phyloP scores from a whole-genome alignment of 164 flowering plant species.

The Vitis labrusca region DNA sequence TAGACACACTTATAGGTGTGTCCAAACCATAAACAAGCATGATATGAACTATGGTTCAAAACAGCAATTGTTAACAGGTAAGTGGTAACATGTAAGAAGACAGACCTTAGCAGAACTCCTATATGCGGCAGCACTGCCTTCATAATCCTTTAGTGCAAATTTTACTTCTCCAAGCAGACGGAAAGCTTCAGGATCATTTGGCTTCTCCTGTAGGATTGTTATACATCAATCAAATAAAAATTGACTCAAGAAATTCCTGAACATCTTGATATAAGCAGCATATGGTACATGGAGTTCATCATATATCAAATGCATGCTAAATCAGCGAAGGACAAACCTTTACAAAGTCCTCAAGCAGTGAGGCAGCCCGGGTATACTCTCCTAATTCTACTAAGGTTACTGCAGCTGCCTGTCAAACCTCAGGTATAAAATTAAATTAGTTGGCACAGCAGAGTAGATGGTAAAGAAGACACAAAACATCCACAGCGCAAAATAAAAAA shows the following conservation, averaged over 20 bases:
- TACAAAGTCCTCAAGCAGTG: constrained; percentile 64
- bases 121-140: constrained; percentile 80
- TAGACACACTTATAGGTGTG: not conserved
- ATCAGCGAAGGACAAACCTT: constrained; percentile 46
- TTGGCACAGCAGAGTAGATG: not conserved
- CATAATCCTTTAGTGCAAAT: constrained; percentile 82
- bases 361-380: constrained; percentile 62
- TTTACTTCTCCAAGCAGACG: constrained; percentile 93
- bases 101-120: constrained; percentile 60
- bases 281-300: not conserved
- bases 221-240: not conserved
- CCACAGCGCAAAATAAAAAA: too few species aligned
- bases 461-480: not conserved
- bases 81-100: not conserved
- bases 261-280: not conserved
- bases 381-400: constrained; percentile 79
- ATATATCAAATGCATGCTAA: not conserved
- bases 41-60: not conserved
- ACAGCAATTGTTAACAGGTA: not conserved
- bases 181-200: constrained; percentile 70
- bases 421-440: not conserved
- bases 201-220: constrained; percentile 49
- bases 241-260: not conserved
- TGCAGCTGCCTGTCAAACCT: constrained; percentile 72
- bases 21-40: not conserved